These are phyloP conservation scores for Tarenaya hassleriana DNA, from an alignment of 345 rosid genomes.

Conservation along the genomic window DNA sequence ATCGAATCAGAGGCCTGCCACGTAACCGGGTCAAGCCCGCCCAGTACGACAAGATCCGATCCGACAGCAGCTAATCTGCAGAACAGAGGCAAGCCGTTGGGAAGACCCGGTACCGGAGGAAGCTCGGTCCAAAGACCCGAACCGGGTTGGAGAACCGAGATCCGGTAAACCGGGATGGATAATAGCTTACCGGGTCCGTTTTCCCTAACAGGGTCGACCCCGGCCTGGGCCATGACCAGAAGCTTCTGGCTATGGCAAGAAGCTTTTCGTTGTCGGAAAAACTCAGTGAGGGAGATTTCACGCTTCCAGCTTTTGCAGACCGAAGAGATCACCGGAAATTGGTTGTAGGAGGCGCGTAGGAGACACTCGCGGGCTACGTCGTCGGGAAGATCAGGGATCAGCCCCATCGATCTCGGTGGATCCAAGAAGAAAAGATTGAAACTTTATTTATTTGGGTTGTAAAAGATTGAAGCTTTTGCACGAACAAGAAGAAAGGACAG, in stretches of 20 bases:
- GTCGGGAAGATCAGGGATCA: constrained; percentile 56
- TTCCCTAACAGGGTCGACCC: constrained; percentile 22
- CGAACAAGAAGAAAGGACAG: no score
- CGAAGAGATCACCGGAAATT: constrained; percentile 36
- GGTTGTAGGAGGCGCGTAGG: constrained; percentile 39
- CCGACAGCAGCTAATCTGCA: constrained; percentile 53
- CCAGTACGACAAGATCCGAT: constrained; percentile 59
- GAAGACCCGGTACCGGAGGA: constrained; percentile 45
- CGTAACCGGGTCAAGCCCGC: constrained; percentile 65
- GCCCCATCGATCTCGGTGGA: constrained; percentile 31
- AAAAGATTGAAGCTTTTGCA: neutral
- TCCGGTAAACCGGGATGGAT: constrained; percentile 28
- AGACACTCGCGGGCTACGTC: constrained; percentile 60
- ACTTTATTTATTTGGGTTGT: neutral
- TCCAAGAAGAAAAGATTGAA: neutral
- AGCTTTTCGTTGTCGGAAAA: constrained; percentile 32
- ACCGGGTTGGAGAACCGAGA: constrained; percentile 44
- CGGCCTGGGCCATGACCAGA: constrained; percentile 51
- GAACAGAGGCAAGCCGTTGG: constrained; percentile 53
- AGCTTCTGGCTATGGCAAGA: constrained; percentile 38
- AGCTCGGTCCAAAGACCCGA: constrained; percentile 50
- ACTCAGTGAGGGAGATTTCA: constrained; percentile 42
- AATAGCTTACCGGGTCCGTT: constrained; percentile 25
- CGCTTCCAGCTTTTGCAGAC: constrained; percentile 56
- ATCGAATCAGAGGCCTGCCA: constrained; percentile 55